phyloP scores from a whole-genome alignment of 352 stramenopile species.

The Phytopythium helicoides region DNA sequence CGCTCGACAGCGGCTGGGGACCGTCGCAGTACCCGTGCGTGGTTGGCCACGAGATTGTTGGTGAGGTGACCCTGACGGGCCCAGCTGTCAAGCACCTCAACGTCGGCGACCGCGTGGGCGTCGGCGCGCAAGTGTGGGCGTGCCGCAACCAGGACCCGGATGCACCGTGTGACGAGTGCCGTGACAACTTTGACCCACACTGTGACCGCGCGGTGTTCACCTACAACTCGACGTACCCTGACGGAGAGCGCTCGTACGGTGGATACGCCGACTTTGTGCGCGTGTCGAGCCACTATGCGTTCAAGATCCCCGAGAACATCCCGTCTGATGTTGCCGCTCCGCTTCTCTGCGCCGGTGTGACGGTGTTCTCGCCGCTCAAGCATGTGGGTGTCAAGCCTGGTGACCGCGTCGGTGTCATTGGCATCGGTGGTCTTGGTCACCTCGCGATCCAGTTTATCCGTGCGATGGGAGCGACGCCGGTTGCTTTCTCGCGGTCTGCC shows the following conservation, averaged over 20 bases:
- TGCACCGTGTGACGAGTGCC: conserved; percentile 47
- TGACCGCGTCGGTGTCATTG: conserved; percentile 68
- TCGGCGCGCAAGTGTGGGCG: conserved; percentile 66
- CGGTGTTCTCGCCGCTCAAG: no score
- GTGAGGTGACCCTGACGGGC: conserved; percentile 33
- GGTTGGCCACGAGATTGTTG: no score
- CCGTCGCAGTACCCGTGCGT: no score
- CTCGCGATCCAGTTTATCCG: conserved; percentile 80
- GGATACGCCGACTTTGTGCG: conserved; percentile 77
- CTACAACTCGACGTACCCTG: conserved; percentile 48
- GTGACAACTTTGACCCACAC: conserved; percentile 44
- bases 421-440: conserved; percentile 84
- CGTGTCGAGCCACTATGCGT: conserved; percentile 31
- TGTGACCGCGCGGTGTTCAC: conserved; percentile 47
- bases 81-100: conserved; percentile 23
- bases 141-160: conserved; percentile 55
- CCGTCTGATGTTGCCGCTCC: no score
- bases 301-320: no score
- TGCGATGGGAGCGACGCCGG: conserved; percentile 48
- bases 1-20: no score
- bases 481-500: conserved; percentile 10
- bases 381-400: conserved; percentile 28
- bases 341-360: no score
- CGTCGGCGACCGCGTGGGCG: conserved; percentile 62
- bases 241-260: conserved; percentile 41